phyloP scores from a whole-genome alignment of 106 monocot genomes.

The Narthecium ossifragum region DNA sequence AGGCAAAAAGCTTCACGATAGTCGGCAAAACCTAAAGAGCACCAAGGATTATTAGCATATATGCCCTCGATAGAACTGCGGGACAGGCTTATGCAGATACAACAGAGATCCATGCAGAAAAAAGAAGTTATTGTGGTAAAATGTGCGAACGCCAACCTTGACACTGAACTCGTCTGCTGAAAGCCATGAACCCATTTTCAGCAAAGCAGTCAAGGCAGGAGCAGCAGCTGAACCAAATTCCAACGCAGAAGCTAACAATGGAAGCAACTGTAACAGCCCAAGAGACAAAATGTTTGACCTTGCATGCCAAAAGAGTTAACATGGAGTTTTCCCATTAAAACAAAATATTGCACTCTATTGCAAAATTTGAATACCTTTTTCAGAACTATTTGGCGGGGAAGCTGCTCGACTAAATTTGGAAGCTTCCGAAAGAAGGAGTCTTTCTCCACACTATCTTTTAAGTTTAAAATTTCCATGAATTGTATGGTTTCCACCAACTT shows the following conservation, averaged over 20 bases:
- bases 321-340: neutral
- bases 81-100: neutral
- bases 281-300: conserved; percentile 8
- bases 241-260: conserved; percentile 72
- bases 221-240: conserved; percentile 99
- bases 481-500: conserved; percentile 98
- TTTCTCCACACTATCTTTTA: conserved; percentile 98
- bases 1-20: conserved; percentile 92
- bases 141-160: conserved; percentile 65
- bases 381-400: conserved; percentile 89
- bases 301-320: neutral
- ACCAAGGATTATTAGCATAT: conserved; percentile 4
- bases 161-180: conserved; percentile 67
- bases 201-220: conserved; percentile 78
- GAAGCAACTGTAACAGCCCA: conserved; percentile 64
- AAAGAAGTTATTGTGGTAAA: too few relatives aligned
- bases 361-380: conserved; percentile 57
- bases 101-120: neutral
- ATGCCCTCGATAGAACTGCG: too few relatives aligned
- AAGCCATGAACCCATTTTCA: conserved; percentile 99
- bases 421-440: conserved; percentile 96
- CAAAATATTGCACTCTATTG: neutral
- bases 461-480: conserved; percentile 95
- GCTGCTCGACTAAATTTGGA: conserved; percentile 84
- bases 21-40: conserved; percentile 67